These are phyloP conservation scores for Myriosclerotinia curreyana DNA, from an alignment of 2,329 filamentous ascomycete genomes.

Conservation along the genomic window DNA sequence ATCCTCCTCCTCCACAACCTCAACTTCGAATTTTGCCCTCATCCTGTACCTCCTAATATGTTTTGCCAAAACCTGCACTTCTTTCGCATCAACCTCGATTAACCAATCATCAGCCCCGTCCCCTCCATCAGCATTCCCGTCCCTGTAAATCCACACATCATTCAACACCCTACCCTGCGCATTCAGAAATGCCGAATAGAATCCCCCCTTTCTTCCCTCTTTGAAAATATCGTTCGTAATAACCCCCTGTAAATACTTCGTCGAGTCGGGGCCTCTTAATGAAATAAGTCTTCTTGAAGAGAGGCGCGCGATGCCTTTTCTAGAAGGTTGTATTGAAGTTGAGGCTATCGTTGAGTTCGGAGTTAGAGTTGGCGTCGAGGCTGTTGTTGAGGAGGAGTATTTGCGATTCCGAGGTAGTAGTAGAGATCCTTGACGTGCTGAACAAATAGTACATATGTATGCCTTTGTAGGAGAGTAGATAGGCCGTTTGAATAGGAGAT, in stretches of 20 bases:
- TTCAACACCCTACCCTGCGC: conserved; percentile 79
- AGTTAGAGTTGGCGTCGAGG: too few relatives aligned
- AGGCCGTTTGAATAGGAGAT: not conserved
- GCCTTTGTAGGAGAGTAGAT: not conserved
- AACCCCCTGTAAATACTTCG: conserved; percentile 84
- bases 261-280: conserved; percentile 73
- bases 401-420: not conserved
- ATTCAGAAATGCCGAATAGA: conserved; percentile 83
- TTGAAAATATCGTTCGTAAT: conserved; percentile 66
- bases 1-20: conserved; percentile 63
- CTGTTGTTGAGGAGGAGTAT: conserved; percentile 10
- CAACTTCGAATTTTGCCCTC: conserved; percentile 71
- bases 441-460: conserved; percentile 11
- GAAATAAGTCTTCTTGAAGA: conserved; percentile 76
- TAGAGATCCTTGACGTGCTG: not conserved
- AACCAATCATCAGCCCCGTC: conserved; percentile 18
- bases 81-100: conserved; percentile 73
- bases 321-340: conserved; percentile 43
- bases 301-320: conserved; percentile 54
- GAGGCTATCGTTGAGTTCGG: not conserved
- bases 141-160: conserved; percentile 85
- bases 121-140: conserved; percentile 11
- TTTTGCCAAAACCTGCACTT: conserved; percentile 59
- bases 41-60: conserved; percentile 86
- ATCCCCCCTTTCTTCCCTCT: conserved; percentile 48